Evolutionary conservation across 2,329 filamentous ascomycete species (phyloP).

Genomic region (Dothideomycetes sp.): DNA sequence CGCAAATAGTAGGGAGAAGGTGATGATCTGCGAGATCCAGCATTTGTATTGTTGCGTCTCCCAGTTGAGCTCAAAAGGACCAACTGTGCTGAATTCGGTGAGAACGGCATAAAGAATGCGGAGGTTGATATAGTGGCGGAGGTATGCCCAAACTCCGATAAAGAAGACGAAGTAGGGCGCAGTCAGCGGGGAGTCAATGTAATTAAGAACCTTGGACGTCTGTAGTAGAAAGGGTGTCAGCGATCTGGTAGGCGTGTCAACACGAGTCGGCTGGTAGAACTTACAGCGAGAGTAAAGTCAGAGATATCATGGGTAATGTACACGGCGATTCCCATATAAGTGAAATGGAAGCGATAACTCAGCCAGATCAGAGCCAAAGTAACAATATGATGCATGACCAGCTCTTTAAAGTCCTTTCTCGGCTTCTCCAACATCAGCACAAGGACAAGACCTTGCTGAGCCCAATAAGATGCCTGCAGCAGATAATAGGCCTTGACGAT

Average conservation of each 20-base stretch:
- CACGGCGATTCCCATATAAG: slow-evolving; percentile 84
- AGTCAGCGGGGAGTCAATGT: slow-evolving; percentile 69
- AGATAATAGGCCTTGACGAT: slow-evolving; percentile 93
- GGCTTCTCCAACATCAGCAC: slow-evolving; percentile 83
- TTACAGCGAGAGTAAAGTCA: slow-evolving; percentile 88
- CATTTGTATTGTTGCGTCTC: slow-evolving; percentile 68
- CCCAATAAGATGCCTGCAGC: slow-evolving; percentile 90
- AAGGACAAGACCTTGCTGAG: slow-evolving; percentile 83
- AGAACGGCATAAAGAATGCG: slow-evolving; percentile 65
- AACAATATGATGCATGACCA: slow-evolving; percentile 85
- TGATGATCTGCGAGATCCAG: slow-evolving; percentile 56
- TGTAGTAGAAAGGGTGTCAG: slow-evolving; percentile 23
- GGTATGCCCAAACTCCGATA: slow-evolving; percentile 75
- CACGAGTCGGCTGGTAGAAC: slow-evolving; percentile 21
- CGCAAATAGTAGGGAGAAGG: slow-evolving; percentile 49
- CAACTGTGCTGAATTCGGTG: slow-evolving; percentile 63
- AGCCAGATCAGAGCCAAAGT: slow-evolving; percentile 72
- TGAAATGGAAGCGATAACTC: slow-evolving; percentile 94
- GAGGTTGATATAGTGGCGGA: slow-evolving; percentile 77
- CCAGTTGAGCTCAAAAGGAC: slow-evolving; percentile 69
- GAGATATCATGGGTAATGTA: slow-evolving; percentile 92
- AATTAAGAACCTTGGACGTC: slow-evolving; percentile 88
- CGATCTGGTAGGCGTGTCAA: neutral
- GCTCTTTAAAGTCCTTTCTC: slow-evolving; percentile 87
- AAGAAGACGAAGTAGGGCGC: slow-evolving; percentile 77